A percentile compares a stretch with the other conserved stretches of the same genome.
These are phyloP conservation scores for Boletus reticulatus DNA, from an alignment of 768 basidiomycete species.

Conservation along the genomic window DNA sequence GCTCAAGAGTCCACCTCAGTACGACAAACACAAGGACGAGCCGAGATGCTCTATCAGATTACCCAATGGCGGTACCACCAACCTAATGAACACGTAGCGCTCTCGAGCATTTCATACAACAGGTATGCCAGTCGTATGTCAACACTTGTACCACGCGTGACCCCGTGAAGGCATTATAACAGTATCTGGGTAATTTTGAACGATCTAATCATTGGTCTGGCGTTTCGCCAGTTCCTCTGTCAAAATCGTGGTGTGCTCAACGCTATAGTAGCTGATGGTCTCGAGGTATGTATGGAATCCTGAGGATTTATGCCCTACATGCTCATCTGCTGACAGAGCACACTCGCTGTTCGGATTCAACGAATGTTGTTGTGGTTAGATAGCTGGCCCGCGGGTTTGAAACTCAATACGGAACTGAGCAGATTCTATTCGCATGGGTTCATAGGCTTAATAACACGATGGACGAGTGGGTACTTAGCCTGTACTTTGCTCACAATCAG, in stretches of 20 bases:
- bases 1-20: conserved; percentile 34
- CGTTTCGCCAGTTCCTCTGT: conserved; percentile 65
- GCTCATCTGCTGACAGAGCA: conserved; percentile 13
- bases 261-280: conserved; percentile 29
- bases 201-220: conserved; percentile 82
- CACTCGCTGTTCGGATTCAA: conserved; percentile 39
- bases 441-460: conserved; percentile 58
- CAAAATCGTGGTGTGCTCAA: conserved; percentile 60
- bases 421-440: conserved; percentile 77
- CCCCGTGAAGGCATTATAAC: conserved; percentile 73
- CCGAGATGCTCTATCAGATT: conserved; percentile 42
- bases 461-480: conserved; percentile 60
- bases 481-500: neutral
- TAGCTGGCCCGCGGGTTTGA: conserved; percentile 94
- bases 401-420: conserved; percentile 94
- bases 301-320: neutral
- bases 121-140: conserved; percentile 40
- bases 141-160: neutral
- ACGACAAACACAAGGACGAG: conserved; percentile 59
- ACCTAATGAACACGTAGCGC: conserved; percentile 31
- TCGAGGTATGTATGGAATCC: conserved; percentile 45
- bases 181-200: conserved; percentile 89
- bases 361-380: conserved; percentile 77
- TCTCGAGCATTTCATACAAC: conserved; percentile 62
- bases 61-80: conserved; percentile 37